These are phyloP conservation scores for Ogataea naganishii DNA, from an alignment of 805 yeast genomes.

Conservation along the genomic window DNA sequence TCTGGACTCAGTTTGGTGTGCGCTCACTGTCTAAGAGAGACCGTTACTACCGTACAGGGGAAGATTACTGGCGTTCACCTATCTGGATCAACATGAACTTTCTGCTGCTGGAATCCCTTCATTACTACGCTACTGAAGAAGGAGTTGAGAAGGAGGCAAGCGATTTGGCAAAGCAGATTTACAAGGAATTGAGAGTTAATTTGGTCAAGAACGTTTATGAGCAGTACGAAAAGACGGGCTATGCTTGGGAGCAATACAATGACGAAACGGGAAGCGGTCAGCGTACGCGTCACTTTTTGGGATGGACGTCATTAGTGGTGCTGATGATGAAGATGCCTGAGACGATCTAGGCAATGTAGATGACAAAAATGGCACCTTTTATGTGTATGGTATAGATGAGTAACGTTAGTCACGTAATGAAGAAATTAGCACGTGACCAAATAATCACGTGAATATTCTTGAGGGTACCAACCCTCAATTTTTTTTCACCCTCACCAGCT, in stretches of 20 bases:
- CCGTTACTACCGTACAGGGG: conserved; percentile 60
- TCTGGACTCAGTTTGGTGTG: conserved; percentile 76
- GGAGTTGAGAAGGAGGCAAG: conserved; percentile 23
- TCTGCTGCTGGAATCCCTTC: conserved; percentile 61
- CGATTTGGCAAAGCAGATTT: conserved; percentile 37
- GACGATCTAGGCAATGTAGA: too few species aligned
- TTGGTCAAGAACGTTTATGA: conserved; percentile 57
- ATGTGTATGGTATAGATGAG: too few species aligned
- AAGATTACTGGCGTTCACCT: conserved; percentile 94
- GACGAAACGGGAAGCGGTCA: conserved; percentile 65
- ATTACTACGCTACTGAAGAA: conserved; percentile 37
- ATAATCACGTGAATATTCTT: neutral
- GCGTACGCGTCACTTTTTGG: conserved; percentile 85
- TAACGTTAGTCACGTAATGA: too few species aligned
- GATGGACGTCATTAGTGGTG: conserved; percentile 86
- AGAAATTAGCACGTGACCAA: neutral
- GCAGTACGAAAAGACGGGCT: conserved; percentile 73
- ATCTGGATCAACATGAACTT: conserved; percentile 92
- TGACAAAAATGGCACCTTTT: too few species aligned
- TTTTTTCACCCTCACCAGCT: neutral
- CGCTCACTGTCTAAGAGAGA: conserved; percentile 71
- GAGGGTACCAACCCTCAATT: neutral
- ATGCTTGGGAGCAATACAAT: conserved; percentile 86
- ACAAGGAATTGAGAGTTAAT: conserved; percentile 52
- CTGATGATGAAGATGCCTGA: conserved; percentile 81